Percentiles rank a stretch among this genome's conserved stretches.
These are phyloP conservation scores for Jasminum sambac DNA, from an alignment of 257 asterid species.

Conservation along the genomic window DNA sequence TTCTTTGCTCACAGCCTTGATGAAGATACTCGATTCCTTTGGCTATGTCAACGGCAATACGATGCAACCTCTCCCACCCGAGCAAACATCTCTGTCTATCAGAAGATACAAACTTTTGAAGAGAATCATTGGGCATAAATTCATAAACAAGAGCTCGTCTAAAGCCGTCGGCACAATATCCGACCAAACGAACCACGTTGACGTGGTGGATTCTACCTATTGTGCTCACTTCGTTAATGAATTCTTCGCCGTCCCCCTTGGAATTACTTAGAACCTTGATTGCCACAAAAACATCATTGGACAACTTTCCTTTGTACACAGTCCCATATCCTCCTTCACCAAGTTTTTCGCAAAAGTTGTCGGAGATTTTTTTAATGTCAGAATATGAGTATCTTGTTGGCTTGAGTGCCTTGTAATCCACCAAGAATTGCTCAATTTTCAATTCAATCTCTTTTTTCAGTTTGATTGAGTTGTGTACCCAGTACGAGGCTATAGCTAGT, in stretches of 20 bases:
- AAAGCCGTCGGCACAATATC: neutral
- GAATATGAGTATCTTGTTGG: neutral
- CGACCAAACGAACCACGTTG: neutral
- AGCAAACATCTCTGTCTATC: neutral
- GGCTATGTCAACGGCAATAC: constrained; percentile 37
- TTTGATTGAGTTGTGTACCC: neutral
- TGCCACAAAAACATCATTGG: neutral
- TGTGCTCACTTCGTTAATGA: constrained; percentile 1
- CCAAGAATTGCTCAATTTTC: constrained; percentile 15
- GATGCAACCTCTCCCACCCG: constrained; percentile 25
- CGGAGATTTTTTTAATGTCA: neutral
- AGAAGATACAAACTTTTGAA: neutral
- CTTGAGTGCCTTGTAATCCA: constrained; percentile 16
- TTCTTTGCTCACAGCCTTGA: constrained; percentile 24
- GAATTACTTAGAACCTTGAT: neutral
- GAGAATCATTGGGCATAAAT: neutral
- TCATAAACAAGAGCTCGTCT: neutral
- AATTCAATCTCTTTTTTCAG: neutral
- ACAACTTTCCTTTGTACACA: neutral
- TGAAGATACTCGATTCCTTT: constrained; percentile 34
- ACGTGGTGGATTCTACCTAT: constrained; percentile 1
- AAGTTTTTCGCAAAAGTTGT: neutral
- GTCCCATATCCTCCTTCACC: neutral
- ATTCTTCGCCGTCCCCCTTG: neutral
- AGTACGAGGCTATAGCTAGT: neutral